These are phyloP conservation scores for Bolboschoenoplectus hybrid DNA, from an alignment of 202 grass and related monocot genomes.

Conservation along the genomic window DNA sequence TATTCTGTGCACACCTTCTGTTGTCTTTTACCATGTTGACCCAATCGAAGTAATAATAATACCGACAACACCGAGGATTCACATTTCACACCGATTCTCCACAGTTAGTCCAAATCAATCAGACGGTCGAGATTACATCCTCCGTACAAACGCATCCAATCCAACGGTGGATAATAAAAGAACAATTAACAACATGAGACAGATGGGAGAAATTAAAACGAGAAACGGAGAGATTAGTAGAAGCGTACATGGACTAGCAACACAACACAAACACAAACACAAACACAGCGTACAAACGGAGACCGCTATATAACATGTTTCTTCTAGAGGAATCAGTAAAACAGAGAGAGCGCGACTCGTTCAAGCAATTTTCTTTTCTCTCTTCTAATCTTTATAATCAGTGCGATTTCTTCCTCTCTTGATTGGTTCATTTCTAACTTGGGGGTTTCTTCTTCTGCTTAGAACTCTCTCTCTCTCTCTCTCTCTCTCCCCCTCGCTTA, in stretches of 20 bases:
- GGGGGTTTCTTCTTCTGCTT: background rate
- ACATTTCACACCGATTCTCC: background rate
- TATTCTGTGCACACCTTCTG: background rate
- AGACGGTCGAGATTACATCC: background rate
- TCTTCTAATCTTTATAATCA: conserved; percentile 4
- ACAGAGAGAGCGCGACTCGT: background rate
- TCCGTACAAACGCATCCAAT: background rate
- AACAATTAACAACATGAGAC: background rate
- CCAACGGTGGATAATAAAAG: background rate
- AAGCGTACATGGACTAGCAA: background rate
- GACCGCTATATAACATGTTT: background rate
- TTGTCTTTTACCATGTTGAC: background rate
- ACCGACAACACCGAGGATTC: background rate
- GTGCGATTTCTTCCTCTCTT: background rate
- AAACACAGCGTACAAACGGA: background rate
- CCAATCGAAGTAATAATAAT: background rate
- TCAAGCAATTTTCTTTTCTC: background rate
- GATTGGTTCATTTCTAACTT: background rate
- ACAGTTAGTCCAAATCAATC: background rate
- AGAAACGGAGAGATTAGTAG: background rate
- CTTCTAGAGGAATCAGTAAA: background rate
- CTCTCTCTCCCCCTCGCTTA: too few species aligned
- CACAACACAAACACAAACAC: background rate
- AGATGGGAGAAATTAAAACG: background rate
- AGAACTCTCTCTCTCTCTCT: too few species aligned